Percentiles rank a stretch among this genome's conserved stretches.
Evolutionary conservation across 2,329 filamentous ascomycete species (phyloP).

Genomic region (Stachybotrys elegans): DNA sequence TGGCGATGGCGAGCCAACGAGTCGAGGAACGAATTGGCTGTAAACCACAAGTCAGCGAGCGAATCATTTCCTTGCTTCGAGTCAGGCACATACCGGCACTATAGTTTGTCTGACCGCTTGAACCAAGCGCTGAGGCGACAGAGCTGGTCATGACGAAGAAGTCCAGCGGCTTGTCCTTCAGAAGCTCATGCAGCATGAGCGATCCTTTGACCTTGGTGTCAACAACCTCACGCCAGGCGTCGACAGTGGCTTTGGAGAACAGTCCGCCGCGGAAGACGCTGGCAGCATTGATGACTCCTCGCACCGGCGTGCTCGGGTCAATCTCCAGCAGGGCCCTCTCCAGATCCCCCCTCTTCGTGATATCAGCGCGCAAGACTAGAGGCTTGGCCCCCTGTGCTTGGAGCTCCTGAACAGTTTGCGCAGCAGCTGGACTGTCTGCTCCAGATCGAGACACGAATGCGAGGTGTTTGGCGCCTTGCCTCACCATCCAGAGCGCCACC

Average conservation of each 20-base stretch:
- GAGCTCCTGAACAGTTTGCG: neutral
- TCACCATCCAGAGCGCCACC: constrained; percentile 22
- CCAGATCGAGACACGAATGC: constrained; percentile 10
- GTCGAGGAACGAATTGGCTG: constrained; percentile 19
- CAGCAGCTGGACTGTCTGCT: constrained; percentile 1
- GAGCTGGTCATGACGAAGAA: constrained; percentile 27
- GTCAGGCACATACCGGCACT: no score
- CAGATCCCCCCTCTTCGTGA: neutral
- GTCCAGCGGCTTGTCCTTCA: constrained; percentile 11
- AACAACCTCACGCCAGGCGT: constrained; percentile 17
- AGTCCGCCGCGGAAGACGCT: constrained; percentile 2
- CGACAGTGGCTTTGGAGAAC: constrained; percentile 21
- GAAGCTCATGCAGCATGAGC: constrained; percentile 24
- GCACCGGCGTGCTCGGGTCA: neutral
- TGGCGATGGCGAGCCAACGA: constrained; percentile 17
- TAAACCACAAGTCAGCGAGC: no score
- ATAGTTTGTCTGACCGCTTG: constrained; percentile 27
- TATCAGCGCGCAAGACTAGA: neutral
- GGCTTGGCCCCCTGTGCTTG: neutral
- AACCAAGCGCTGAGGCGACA: constrained; percentile 17
- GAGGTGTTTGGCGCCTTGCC: constrained; percentile 22
- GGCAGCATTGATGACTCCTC: neutral
- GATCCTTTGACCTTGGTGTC: constrained; percentile 25
- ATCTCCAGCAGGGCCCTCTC: neutral
- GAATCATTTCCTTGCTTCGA: no score